A percentile compares a stretch with the other conserved stretches of the same genome.
Conservation (phyloP, 805 yeast species). For the Clavispora santaluciae region DNA sequence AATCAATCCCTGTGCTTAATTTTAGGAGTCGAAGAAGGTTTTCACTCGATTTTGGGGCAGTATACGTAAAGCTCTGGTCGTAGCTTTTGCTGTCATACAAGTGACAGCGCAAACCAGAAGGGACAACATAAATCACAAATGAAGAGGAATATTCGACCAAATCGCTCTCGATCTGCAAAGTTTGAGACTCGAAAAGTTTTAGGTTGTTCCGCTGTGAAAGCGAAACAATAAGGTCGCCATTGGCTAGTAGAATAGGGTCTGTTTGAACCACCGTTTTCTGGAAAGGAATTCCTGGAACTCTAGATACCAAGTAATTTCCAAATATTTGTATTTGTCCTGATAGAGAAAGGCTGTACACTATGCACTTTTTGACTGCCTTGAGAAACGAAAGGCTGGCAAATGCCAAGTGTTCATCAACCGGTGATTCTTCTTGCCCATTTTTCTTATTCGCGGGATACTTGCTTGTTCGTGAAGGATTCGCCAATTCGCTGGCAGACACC, state of each 20-base stretch:
- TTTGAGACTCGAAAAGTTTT: conserved; percentile 23
- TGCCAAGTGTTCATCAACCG: conserved; percentile 23
- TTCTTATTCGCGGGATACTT: conserved; percentile 1
- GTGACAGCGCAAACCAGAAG: conserved; percentile 42
- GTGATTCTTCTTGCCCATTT: conserved; percentile 5
- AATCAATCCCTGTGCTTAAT: conserved; percentile 29
- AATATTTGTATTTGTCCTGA: conserved; percentile 24
- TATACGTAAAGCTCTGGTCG: conserved; percentile 21
- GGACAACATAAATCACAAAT: conserved; percentile 36
- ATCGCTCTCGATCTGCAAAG: conserved; percentile 14
- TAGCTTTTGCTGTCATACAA: conserved; percentile 26
- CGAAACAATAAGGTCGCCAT: conserved; percentile 36
- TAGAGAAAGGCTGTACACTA: conserved; percentile 29
- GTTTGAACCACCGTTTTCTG: conserved; percentile 25
- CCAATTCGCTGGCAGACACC: conserved; percentile 21
- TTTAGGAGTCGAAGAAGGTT: conserved; percentile 28
- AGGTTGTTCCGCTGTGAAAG: conserved; percentile 21
- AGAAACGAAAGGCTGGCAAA: conserved; percentile 33
- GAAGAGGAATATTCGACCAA: conserved; percentile 12
- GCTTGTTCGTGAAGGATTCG: conserved; percentile 26
- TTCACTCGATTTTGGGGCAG: conserved; percentile 22
- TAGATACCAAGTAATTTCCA: conserved; percentile 30
- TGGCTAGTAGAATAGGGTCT: conserved; percentile 35
- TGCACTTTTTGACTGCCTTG: conserved; percentile 37
- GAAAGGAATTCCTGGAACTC: conserved; percentile 3